Evolutionary conservation across 2,329 filamentous ascomycete species (phyloP), one percentile per base, ranked within the genome.

Genomic region (Colletotrichum chrysophilum): DNA sequence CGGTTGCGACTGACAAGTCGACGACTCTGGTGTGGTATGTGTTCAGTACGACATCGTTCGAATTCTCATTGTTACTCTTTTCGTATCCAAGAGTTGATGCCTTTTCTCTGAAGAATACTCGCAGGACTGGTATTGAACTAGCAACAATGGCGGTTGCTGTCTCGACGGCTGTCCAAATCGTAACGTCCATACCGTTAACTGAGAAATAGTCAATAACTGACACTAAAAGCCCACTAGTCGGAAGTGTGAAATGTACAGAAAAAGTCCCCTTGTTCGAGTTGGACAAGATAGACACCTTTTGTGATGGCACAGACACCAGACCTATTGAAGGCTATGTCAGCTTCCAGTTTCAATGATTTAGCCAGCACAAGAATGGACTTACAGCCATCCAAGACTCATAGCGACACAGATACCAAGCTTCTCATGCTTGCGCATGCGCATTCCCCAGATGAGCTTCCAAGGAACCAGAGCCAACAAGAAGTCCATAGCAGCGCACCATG

Each of bases 121-220:
- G 80, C 9, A 83, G 71, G n/a, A 83, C 81, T 10, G 82, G 82
- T 28, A 83, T 82, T 5, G 81, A 83, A 48, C 81, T 79, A 7
- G 81, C 82, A 4, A 82, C 77, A 28, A 83, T 80, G 8, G 81
- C 80, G 5, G 76, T 78, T 18, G 78, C 71, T 5, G 80, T 74
- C 70, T 83, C 82, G 14, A 79, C 81, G 0, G 77, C 76, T 18
- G 77, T 79, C 82, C 81, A 83, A 12, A 82, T 80, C 4, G 80
- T 78, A 4, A 82, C 77, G 12, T 77, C 71, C 5, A 66, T 74
- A 1, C 77, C 78, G 13, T 78, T 70, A n/a, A 75, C 78, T 79
- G n/a, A 3, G 0, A 28, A 12, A 9, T 4, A 4, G 9, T 13
- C 4, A n/a, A 24, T n/a, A 64, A 21, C 34, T 26, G 21, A 5